phyloP scores from a whole-genome alignment of 2,329 filamentous ascomycete genomes.

The Colletotrichum destructivum region DNA sequence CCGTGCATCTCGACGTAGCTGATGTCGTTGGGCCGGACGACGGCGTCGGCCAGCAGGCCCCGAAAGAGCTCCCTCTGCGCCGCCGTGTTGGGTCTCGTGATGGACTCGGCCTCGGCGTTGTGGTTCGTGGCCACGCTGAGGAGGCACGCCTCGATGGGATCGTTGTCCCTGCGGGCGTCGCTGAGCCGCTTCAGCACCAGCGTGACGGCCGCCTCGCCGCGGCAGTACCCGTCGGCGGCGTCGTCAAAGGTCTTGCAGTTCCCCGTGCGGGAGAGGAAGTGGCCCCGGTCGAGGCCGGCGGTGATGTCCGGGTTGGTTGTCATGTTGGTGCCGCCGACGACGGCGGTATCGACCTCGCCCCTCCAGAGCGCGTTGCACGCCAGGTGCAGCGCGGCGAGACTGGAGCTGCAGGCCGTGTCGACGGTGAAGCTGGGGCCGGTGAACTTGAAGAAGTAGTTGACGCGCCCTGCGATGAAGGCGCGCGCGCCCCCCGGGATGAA shows the following conservation, averaged over 20 bases:
- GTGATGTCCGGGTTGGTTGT: slow-evolving; percentile 87
- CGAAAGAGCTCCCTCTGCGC: slow-evolving; percentile 57
- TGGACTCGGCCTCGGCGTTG: slow-evolving; percentile 59
- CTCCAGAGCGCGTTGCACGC: slow-evolving; percentile 63
- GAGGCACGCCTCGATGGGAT: slow-evolving; percentile 53
- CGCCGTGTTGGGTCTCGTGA: slow-evolving; percentile 55
- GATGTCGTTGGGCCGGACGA: slow-evolving; percentile 65
- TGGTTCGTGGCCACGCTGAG: slow-evolving; percentile 54
- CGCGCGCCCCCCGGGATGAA: slow-evolving; percentile 67
- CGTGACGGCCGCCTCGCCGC: slow-evolving; percentile 61
- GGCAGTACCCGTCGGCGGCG: slow-evolving; percentile 62
- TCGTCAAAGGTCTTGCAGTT: slow-evolving; percentile 87
- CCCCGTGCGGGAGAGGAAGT: slow-evolving; percentile 83
- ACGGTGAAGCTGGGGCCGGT: slow-evolving; percentile 79
- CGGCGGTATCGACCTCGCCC: slow-evolving; percentile 80
- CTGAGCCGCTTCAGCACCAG: slow-evolving; percentile 59
- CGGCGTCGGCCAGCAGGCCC: slow-evolving; percentile 49
- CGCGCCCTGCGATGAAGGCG: slow-evolving; percentile 70
- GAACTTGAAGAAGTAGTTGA: slow-evolving; percentile 86
- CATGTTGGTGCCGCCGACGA: slow-evolving; percentile 84
- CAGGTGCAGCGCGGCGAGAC: slow-evolving; percentile 79
- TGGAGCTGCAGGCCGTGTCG: slow-evolving; percentile 86
- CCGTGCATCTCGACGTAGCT: slow-evolving; percentile 62
- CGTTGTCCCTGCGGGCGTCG: slow-evolving; percentile 58
- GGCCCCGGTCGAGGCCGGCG: slow-evolving; percentile 79